Conservation (phyloP, 2,329 filamentous ascomycete species). For the Botrytis sinoallii region DNA sequence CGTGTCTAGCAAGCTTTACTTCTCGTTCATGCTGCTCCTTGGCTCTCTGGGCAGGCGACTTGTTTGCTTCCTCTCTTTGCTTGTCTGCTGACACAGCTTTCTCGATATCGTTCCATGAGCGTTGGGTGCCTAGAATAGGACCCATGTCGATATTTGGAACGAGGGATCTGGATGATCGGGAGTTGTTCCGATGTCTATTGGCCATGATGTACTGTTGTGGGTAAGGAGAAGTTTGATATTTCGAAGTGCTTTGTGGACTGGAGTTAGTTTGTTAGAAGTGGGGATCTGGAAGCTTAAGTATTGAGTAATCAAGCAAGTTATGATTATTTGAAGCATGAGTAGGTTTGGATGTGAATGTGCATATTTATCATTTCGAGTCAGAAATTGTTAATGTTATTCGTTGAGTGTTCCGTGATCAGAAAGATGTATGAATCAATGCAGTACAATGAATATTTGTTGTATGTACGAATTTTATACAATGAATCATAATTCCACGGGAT, state of each 20-base stretch:
- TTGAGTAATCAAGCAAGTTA: background rate
- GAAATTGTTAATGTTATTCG: background rate
- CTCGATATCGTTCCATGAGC: background rate
- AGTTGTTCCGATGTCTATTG: background rate
- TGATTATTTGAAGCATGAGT: background rate
- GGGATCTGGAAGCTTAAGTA: background rate
- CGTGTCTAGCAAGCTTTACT: background rate
- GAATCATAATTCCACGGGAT: background rate
- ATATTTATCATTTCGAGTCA: background rate
- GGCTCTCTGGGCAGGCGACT: background rate
- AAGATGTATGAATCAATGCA: background rate
- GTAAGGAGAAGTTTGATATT: background rate
- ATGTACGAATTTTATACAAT: background rate
- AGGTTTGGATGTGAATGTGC: background rate
- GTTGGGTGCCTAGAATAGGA: background rate
- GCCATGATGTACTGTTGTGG: background rate
- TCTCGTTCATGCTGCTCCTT: background rate
- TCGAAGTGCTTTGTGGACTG: background rate
- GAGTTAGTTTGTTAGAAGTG: background rate
- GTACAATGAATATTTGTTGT: background rate
- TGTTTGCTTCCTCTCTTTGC: background rate
- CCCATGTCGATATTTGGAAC: background rate
- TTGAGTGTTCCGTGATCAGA: background rate
- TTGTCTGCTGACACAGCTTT: accelerated
- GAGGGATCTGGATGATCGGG: too few species aligned